Evolutionary conservation across 352 stramenopile genomes (phyloP).

Genomic region (Phytophthora pinifolia): DNA sequence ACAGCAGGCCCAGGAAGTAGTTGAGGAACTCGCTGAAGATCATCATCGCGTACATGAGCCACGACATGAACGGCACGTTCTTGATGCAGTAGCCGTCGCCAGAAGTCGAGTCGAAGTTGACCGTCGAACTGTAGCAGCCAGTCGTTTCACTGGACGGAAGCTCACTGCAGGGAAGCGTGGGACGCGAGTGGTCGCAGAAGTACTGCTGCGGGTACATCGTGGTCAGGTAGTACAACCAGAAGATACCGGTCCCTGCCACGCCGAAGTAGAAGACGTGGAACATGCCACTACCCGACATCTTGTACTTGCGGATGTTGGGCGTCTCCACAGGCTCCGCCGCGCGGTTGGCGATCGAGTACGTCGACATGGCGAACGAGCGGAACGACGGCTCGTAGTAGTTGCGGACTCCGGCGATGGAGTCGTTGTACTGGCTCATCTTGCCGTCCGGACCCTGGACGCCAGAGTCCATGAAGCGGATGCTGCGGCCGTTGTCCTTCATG

Average conservation of each 20-base stretch:
- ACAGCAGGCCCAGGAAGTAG: conserved; percentile 85
- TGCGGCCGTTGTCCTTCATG: conserved; percentile 77
- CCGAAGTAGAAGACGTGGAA: conserved; percentile 89
- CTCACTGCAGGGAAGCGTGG: conserved; percentile 63
- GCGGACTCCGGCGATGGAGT: conserved; percentile 65
- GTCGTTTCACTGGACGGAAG: conserved; percentile 52
- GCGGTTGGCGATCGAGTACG: conserved; percentile 89
- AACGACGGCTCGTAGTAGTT: conserved; percentile 91
- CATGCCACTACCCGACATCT: conserved; percentile 83
- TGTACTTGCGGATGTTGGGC: conserved; percentile 91
- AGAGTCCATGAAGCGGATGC: conserved; percentile 88
- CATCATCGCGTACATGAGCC: conserved; percentile 88
- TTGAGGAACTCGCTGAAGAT: conserved; percentile 88
- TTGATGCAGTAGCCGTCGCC: conserved; percentile 83
- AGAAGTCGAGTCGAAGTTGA: conserved; percentile 67
- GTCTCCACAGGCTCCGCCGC: conserved; percentile 85
- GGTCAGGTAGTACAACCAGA: conserved; percentile 82
- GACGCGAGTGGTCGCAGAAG: conserved; percentile 66
- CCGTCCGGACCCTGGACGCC: conserved; percentile 83
- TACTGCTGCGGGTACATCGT: conserved; percentile 86
- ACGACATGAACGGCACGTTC: conserved; percentile 58
- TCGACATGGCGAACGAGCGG: conserved; percentile 88
- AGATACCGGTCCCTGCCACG: conserved; percentile 56
- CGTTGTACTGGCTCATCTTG: conserved; percentile 85
- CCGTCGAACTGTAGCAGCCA: conserved; percentile 61